phyloP scores from a whole-genome alignment of 768 basidiomycete species.

The Serendipita vermifera region DNA sequence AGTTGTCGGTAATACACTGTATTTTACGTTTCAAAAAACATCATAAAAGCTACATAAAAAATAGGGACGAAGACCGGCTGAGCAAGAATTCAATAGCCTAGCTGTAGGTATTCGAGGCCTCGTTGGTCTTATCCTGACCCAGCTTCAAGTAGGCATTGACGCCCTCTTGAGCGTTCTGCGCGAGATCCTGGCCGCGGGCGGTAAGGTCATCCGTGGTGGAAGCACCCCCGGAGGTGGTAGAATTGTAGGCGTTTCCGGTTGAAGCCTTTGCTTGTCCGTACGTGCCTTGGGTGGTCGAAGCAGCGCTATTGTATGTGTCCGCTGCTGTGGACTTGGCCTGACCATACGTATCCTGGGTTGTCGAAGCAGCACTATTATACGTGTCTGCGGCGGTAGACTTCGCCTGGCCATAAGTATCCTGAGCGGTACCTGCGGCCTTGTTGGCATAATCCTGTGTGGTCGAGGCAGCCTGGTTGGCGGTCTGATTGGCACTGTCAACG shows the following conservation, averaged over 20 bases:
- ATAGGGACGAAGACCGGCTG: no score
- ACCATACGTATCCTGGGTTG: slow-evolving; percentile 6
- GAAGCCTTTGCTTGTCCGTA: not conserved
- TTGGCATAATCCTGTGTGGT: slow-evolving; percentile 19
- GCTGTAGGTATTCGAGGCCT: not conserved
- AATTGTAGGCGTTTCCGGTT: not conserved
- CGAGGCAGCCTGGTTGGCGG: slow-evolving; percentile 14
- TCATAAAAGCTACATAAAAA: no score
- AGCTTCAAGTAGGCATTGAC: slow-evolving; percentile 1
- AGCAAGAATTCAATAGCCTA: no score
- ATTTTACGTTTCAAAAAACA: no score
- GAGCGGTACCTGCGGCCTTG: slow-evolving; percentile 18
- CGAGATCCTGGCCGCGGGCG: not conserved
- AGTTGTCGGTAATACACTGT: no score
- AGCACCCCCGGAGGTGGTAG: not conserved
- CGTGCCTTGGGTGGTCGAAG: not conserved
- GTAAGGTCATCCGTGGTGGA: not conserved
- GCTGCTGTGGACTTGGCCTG: not conserved
- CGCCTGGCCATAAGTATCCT: not conserved
- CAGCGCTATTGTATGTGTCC: not conserved
- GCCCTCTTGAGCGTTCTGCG: not conserved
- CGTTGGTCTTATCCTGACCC: not conserved
- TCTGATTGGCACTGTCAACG: slow-evolving; percentile 13
- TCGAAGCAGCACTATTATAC: slow-evolving; percentile 16
- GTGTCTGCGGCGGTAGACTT: not conserved